These are phyloP conservation scores for Aureobasidium vineae DNA, from an alignment of 2,329 filamentous ascomycete species.

Conservation along the genomic window DNA sequence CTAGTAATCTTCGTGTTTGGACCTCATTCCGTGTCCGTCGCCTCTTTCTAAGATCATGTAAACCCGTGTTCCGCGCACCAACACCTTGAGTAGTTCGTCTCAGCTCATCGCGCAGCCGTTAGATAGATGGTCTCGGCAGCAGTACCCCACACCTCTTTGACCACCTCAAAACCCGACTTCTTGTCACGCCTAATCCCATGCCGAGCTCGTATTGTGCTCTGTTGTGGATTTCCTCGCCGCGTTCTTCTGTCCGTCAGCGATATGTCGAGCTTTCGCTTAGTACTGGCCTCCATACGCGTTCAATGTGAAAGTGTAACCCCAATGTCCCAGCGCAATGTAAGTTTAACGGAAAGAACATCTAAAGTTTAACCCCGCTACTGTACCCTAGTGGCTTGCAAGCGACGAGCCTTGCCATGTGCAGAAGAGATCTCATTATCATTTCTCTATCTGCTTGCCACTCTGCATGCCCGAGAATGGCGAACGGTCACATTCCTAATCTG, in stretches of 20 bases:
- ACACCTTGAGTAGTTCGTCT: not conserved
- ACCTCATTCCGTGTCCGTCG: not conserved
- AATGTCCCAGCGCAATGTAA: not conserved
- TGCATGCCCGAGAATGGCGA: not conserved
- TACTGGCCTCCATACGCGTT: not conserved
- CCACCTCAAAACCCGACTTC: slow-evolving; percentile 1
- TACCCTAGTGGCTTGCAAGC: slow-evolving; percentile 10
- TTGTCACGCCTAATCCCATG: slow-evolving; percentile 9
- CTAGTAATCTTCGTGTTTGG: not conserved
- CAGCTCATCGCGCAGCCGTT: slow-evolving; percentile 11
- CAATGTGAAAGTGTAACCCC: not conserved
- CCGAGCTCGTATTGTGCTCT: not conserved
- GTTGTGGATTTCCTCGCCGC: not conserved
- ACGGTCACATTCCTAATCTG: not conserved
- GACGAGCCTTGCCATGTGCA: not conserved
- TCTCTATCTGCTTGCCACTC: not conserved
- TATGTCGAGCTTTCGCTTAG: not conserved
- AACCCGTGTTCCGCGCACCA: not conserved
- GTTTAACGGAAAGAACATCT: not conserved
- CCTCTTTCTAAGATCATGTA: not conserved
- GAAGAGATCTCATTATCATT: not conserved
- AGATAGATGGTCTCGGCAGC: slow-evolving; percentile 5
- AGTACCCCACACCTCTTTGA: slow-evolving; percentile 18
- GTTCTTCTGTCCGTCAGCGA: not conserved
- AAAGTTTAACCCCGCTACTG: slow-evolving; percentile 15